Conservation (phyloP, 2,329 filamentous ascomycete species). For the Monilinia fructigena region DNA sequence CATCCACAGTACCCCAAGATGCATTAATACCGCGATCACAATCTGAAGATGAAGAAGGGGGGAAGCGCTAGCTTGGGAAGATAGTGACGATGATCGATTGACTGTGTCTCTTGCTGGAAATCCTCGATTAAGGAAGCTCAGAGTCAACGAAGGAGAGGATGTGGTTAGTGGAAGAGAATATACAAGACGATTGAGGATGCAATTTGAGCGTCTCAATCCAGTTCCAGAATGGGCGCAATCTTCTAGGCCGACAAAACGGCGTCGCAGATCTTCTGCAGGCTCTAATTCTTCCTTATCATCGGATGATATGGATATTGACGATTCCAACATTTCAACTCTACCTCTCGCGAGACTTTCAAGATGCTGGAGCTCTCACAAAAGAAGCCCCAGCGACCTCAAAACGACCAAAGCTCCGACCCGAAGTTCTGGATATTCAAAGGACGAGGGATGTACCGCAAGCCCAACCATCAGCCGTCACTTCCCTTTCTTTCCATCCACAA, state of each 20-base stretch:
- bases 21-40: constrained; percentile 29
- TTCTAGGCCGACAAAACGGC: constrained; percentile 51
- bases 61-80: constrained; percentile 73
- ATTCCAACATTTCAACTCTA: constrained; percentile 63
- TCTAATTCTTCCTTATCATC: constrained; percentile 43
- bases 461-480: constrained; percentile 77
- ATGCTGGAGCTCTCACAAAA: constrained; percentile 63
- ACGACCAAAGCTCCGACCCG: constrained; percentile 74
- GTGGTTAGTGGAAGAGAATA: constrained; percentile 86
- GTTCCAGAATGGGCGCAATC: constrained; percentile 60
- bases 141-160: constrained; percentile 79
- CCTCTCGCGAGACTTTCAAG: constrained; percentile 76
- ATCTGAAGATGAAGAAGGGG: constrained; percentile 42
- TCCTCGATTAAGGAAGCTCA: constrained; percentile 76
- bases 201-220: constrained; percentile 64
- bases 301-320: constrained; percentile 52
- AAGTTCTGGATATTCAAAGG: constrained; percentile 86
- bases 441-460: constrained; percentile 79
- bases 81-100: constrained; percentile 91
- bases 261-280: constrained; percentile 51
- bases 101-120: constrained; percentile 77
- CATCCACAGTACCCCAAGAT: constrained; percentile 32
- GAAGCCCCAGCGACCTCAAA: constrained; percentile 50
- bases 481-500: constrained; percentile 84
- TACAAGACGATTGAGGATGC: constrained; percentile 71